phyloP scores from a whole-genome alignment of 768 basidiomycete species.

The Lanmaoa rubissima region DNA sequence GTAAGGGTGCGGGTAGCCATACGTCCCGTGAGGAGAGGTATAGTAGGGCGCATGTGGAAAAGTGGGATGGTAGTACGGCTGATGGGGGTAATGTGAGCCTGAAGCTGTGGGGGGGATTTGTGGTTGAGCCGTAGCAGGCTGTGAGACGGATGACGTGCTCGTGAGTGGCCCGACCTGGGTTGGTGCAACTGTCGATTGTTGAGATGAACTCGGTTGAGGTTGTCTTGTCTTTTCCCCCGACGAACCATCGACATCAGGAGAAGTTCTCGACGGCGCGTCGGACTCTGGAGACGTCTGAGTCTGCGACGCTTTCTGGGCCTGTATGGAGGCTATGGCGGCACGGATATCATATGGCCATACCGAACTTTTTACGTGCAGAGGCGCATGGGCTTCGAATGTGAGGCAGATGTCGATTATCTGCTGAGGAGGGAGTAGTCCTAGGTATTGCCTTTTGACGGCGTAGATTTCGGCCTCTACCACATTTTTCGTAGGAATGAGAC shows the following conservation, averaged over 20 bases:
- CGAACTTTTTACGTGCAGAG: slow-evolving; percentile 58
- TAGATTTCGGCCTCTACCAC: slow-evolving; percentile 43
- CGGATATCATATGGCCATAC: slow-evolving; percentile 74
- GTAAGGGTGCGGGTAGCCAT: slow-evolving; percentile 40
- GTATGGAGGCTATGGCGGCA: slow-evolving; percentile 57
- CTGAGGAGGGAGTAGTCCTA: slow-evolving; percentile 60
- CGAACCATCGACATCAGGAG: slow-evolving; percentile 11
- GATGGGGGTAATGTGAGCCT: slow-evolving; percentile 46
- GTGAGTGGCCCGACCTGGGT: slow-evolving; percentile 25
- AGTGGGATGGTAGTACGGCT: slow-evolving; percentile 54
- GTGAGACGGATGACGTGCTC: slow-evolving; percentile 16
- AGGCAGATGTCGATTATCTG: slow-evolving; percentile 82
- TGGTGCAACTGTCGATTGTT: slow-evolving; percentile 20
- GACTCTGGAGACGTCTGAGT: slow-evolving; percentile 11
- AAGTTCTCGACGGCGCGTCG: slow-evolving; percentile 12
- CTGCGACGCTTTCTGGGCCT: slow-evolving; percentile 28
- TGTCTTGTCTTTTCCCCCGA: slow-evolving; percentile 15
- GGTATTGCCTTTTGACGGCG: slow-evolving; percentile 69
- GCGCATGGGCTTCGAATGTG: slow-evolving; percentile 65
- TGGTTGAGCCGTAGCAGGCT: slow-evolving; percentile 19
- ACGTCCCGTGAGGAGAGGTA: slow-evolving; percentile 38
- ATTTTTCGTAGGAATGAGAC: slow-evolving; percentile 24
- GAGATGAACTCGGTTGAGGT: slow-evolving; percentile 19
- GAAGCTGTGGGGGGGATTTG: slow-evolving; percentile 21
- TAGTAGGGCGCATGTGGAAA: slow-evolving; percentile 74